A percentile compares a stretch with the other conserved stretches of the same genome.
Conservation (phyloP, 2,329 filamentous ascomycete genomes). For the Penicillium aurantiogriseum region DNA sequence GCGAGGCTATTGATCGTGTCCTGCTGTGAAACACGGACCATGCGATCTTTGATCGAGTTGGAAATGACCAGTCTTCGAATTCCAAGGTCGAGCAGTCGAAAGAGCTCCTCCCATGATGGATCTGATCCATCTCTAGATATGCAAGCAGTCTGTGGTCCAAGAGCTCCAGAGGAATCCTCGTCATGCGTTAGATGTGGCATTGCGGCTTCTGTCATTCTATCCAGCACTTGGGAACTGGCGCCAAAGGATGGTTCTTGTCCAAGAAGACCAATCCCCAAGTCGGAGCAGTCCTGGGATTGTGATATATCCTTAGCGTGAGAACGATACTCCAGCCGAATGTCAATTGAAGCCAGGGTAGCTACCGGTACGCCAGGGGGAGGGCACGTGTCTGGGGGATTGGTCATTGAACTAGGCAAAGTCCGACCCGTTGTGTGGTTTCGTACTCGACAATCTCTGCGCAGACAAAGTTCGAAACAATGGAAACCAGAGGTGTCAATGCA, state of each 20-base stretch:
- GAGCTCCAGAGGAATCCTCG: neutral
- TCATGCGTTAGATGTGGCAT: neutral
- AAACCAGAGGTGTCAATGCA: neutral
- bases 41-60: neutral
- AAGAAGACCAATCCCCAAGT: neutral
- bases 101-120: conserved; percentile 3
- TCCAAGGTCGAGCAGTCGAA: conserved; percentile 27
- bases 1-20: conserved; percentile 19
- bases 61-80: conserved; percentile 24
- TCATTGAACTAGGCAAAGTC: conserved; percentile 20
- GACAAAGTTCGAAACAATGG: conserved; percentile 22
- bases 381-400: conserved; percentile 12
- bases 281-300: no score
- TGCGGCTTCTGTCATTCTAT: neutral
- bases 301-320: neutral
- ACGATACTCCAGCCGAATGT: conserved; percentile 21
- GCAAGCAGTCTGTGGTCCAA: neutral
- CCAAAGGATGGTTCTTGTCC: neutral
- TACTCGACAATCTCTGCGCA: conserved; percentile 14
- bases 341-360: conserved; percentile 22
- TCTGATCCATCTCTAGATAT: neutral
- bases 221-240: neutral
- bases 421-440: neutral
- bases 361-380: conserved; percentile 19
- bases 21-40: conserved; percentile 1